Percentiles rank a stretch among this genome's conserved stretches.
These are phyloP conservation scores for Lizonia empirigonia DNA, from an alignment of 2,329 filamentous ascomycete genomes.

Conservation along the genomic window DNA sequence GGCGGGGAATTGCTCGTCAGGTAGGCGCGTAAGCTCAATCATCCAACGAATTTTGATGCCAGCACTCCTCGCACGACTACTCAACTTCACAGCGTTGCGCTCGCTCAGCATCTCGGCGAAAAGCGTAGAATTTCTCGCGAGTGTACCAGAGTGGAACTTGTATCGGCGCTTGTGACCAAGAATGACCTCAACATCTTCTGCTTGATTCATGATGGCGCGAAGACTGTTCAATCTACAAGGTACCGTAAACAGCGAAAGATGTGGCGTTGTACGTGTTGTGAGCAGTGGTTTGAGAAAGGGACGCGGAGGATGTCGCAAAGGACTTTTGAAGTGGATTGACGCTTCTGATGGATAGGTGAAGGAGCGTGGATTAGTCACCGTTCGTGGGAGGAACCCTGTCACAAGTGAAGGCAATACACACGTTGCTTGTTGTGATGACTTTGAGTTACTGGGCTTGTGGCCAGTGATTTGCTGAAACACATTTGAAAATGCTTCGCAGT, in stretches of 20 bases:
- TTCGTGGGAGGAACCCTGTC: no score
- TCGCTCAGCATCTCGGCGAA: slow-evolving; percentile 41
- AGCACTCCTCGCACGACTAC: slow-evolving; percentile 27
- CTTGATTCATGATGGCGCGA: slow-evolving; percentile 36
- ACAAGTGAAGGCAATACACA: no score
- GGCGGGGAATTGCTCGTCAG: slow-evolving; percentile 23
- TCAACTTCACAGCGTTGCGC: slow-evolving; percentile 35
- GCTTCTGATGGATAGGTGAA: no score
- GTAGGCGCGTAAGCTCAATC: slow-evolving; percentile 38
- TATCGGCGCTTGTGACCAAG: slow-evolving; percentile 39
- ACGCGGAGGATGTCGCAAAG: no score
- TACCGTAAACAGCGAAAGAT: background rate
- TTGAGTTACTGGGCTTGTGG: no score
- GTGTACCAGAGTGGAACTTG: slow-evolving; percentile 44
- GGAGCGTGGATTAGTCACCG: no score
- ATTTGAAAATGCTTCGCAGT: no score
- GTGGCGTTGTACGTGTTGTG: background rate
- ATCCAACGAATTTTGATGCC: slow-evolving; percentile 41
- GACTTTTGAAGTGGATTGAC: no score
- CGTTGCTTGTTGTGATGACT: no score
- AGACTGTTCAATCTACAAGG: no score
- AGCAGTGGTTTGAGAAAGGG: background rate
- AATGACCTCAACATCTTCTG: slow-evolving; percentile 44
- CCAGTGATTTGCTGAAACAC: no score
- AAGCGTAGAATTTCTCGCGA: slow-evolving; percentile 41